phyloP scores from a whole-genome alignment of 2,329 filamentous ascomycete species.

The Claviceps arundinis region DNA sequence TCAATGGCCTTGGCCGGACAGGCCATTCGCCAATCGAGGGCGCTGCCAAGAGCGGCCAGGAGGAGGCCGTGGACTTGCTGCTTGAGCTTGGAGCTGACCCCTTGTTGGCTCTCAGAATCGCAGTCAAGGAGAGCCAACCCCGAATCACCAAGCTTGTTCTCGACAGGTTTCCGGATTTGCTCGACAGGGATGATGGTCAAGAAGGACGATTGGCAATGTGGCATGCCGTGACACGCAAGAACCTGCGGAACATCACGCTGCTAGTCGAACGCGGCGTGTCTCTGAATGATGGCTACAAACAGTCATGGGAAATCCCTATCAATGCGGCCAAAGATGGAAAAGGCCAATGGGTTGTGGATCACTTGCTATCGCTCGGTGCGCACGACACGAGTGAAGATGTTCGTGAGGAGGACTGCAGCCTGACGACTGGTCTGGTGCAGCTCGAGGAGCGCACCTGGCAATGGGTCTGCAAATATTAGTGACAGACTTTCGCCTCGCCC shows the following conservation, averaged over 20 bases:
- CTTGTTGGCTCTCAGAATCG: neutral
- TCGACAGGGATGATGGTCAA: neutral
- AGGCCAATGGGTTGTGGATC: neutral
- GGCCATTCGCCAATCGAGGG: neutral
- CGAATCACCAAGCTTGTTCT: neutral
- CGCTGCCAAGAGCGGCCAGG: neutral
- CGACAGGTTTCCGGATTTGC: neutral
- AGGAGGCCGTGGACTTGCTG: neutral
- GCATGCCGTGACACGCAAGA: neutral
- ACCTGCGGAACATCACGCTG: neutral
- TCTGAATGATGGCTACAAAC: neutral
- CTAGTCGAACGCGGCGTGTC: neutral
- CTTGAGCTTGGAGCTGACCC: neutral
- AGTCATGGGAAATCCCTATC: neutral
- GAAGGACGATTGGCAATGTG: neutral
- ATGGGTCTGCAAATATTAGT: conserved; percentile 1
- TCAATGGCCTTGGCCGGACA: neutral
- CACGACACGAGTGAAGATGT: neutral
- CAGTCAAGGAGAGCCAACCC: neutral
- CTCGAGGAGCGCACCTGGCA: conserved; percentile 1
- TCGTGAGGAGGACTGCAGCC: neutral
- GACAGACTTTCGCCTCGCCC: too few species aligned
- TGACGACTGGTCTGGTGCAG: too few species aligned
- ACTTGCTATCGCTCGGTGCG: conserved; percentile 1
- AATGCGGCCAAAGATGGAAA: neutral